Base-by-base conservation (phyloP, 2,329 filamentous ascomycete species). In the Thermoascus crustaceus region DNA sequence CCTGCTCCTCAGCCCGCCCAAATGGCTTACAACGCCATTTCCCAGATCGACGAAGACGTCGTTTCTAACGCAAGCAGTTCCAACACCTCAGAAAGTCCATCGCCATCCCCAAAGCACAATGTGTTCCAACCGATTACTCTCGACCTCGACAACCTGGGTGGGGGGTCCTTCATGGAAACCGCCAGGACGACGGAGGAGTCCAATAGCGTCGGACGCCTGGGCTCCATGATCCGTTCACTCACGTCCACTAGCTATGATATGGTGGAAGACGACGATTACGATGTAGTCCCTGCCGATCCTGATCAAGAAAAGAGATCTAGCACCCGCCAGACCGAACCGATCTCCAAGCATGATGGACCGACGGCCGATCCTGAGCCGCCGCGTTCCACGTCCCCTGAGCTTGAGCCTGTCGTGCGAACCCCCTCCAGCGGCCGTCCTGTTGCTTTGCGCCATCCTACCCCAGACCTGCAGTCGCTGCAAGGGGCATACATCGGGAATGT, bases 401-500 rank as follows among this genome's bases (percentile, higher is more conserved):
- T 55, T 31, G n/a, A n/a, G n/a, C n/a, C n/a, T n/a, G n/a, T n/a
- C n/a, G 45, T 56, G 32, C 47, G 63, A 27, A 60, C 50, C 34
- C 63, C 65, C 16, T 58, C 58, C 23, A 61, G 61, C 35, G 63
- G 61, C 35, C 50, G 53, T 22, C 54, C 66, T 24, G 53, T 64
- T 10, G 63, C 63, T 41, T 57, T 70, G 38, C 64, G 59, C 37
- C 67, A 69, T 49, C 68, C 68, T 10, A 69, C 57, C 9, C 68
- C 68, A 3, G 68, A 68, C 45, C 55, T 71, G 10, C 67, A 71
- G 41, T 64, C 67, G 21, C 43, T 69, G 38, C 68, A 71, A 54
- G 68, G 68, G 26, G 68, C 68, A 17, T 69, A 71, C 40, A 48
- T 62, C 19, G 63, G 63, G 41, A 70, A 71, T 58, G 63, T 71